These are phyloP conservation scores for Iberis amara DNA, from an alignment of 441 rosid species.

Conservation along the genomic window DNA sequence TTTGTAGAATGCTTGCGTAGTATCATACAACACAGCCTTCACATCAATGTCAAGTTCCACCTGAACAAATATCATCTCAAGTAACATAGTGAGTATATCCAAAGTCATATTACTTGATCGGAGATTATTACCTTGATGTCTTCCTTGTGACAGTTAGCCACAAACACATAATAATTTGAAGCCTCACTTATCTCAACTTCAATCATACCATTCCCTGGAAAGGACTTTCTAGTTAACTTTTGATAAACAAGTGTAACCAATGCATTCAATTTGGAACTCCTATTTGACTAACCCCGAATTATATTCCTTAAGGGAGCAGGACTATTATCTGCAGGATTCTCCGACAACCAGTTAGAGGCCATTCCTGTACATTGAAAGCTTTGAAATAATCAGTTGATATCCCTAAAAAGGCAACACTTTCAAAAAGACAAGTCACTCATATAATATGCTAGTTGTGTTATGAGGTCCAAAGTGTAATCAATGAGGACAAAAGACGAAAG, in stretches of 20 bases:
- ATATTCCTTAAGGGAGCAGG: constrained; percentile 55
- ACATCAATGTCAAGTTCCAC: constrained; percentile 50
- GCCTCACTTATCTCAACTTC: constrained; percentile 44
- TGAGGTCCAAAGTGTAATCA: too few relatives aligned
- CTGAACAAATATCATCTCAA: constrained; percentile 36
- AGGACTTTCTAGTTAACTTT: constrained; percentile 9
- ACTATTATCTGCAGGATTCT: constrained; percentile 46
- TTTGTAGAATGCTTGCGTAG: constrained; percentile 55
- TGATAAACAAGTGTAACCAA: constrained; percentile 7
- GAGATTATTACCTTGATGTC: too few relatives aligned
- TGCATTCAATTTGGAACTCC: constrained; percentile 15
- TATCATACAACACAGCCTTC: constrained; percentile 55
- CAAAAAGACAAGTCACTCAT: constrained; percentile 10
- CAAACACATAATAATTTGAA: constrained; percentile 60
- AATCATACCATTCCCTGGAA: constrained; percentile 58
- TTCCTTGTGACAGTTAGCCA: constrained; percentile 39
- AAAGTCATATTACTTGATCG: constrained; percentile 17
- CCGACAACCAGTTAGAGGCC: constrained; percentile 44
- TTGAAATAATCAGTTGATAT: constrained; percentile 22
- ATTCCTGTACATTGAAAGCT: constrained; percentile 38
- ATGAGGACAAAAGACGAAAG: background rate
- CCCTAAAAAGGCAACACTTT: constrained; percentile 4
- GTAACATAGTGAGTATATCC: background rate
- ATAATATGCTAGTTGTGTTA: too few relatives aligned
- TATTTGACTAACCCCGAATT: constrained; percentile 53